Percentiles rank a stretch among this genome's conserved stretches.
phyloP scores from a whole-genome alignment of 2,329 filamentous ascomycete species.

The Fusarium annulatum region DNA sequence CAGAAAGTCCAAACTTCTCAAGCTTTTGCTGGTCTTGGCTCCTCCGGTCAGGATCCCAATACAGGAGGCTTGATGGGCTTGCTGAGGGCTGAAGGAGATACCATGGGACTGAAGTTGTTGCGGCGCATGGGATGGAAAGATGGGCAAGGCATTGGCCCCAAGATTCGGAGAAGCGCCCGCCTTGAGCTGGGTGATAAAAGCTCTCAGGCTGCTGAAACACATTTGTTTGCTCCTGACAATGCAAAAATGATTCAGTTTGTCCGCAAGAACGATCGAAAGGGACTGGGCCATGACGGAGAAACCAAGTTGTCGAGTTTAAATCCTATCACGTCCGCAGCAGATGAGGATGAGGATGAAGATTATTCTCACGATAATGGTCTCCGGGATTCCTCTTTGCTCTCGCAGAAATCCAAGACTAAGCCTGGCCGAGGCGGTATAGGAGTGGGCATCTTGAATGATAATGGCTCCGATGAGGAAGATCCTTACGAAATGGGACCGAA shows the following conservation, averaged over 20 bases:
- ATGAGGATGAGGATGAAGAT: constrained; percentile 58
- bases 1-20: constrained; percentile 78
- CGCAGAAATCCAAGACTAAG: constrained; percentile 63
- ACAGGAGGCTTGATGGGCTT: constrained; percentile 74
- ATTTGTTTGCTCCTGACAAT: constrained; percentile 89
- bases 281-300: constrained; percentile 74
- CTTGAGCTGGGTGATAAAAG: constrained; percentile 61
- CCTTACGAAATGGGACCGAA: constrained; percentile 91
- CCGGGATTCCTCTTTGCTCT: constrained; percentile 29
- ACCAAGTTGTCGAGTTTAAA: constrained; percentile 58
- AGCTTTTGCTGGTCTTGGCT: constrained; percentile 80
- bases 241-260: constrained; percentile 73
- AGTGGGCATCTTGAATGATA: constrained; percentile 90
- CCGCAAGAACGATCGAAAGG: constrained; percentile 75
- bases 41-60: constrained; percentile 67
- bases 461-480: constrained; percentile 94
- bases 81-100: constrained; percentile 79
- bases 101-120: constrained; percentile 85
- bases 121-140: constrained; percentile 96
- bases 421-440: constrained; percentile 76
- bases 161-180: constrained; percentile 78
- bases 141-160: constrained; percentile 92
- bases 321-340: constrained; percentile 33
- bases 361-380: constrained; percentile 32
- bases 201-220: constrained; percentile 59